Evolutionary conservation across 148 eudicot genomes (phyloP).

Genomic region (Rhododendron williamsianum): DNA sequence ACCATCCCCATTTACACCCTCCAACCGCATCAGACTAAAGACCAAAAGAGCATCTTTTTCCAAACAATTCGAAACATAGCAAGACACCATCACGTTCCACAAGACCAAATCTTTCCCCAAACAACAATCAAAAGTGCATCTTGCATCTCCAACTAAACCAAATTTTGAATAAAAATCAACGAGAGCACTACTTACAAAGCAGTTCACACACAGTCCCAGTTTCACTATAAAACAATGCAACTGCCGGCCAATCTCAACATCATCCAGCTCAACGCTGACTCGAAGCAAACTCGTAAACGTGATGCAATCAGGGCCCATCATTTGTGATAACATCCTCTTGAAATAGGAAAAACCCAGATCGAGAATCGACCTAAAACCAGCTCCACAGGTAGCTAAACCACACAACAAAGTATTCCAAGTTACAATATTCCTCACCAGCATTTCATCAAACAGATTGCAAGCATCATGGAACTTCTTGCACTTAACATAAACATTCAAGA

Average conservation of each 20-base stretch:
- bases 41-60: constrained; percentile 31
- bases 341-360: constrained; percentile 40
- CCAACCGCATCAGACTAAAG: constrained; percentile 34
- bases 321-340: constrained; percentile 40
- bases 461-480: constrained; percentile 28
- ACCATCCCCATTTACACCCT: constrained; percentile 43
- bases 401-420: constrained; percentile 52
- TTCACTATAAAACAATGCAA: constrained; percentile 40
- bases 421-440: constrained; percentile 42
- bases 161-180: constrained; percentile 47
- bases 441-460: constrained; percentile 54
- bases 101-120: constrained; percentile 41
- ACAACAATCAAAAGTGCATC: constrained; percentile 37
- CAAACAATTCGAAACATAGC: constrained; percentile 34
- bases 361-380: background rate
- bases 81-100: constrained; percentile 63
- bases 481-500: constrained; percentile 37
- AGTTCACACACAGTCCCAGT: constrained; percentile 30
- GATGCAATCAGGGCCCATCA: constrained; percentile 35
- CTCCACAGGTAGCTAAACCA: constrained; percentile 16
- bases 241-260: constrained; percentile 28
- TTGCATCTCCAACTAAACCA: constrained; percentile 41
- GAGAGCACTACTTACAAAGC: constrained; percentile 38
- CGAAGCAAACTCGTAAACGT: constrained; percentile 40
- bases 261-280: constrained; percentile 20